phyloP scores from a whole-genome alignment of 805 yeast genomes.

The Yarrowia divulgata region DNA sequence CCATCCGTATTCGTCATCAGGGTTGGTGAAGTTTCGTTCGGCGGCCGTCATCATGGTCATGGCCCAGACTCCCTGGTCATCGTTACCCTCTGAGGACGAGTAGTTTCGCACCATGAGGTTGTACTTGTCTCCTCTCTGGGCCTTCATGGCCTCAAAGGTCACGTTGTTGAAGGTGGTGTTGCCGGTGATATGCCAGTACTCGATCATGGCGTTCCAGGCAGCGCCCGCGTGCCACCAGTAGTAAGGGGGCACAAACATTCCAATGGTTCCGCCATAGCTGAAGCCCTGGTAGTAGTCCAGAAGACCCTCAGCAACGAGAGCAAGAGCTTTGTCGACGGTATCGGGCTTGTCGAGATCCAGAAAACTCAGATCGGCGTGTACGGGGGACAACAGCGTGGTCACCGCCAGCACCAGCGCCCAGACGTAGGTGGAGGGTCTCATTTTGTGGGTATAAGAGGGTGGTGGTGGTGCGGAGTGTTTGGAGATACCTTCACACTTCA shows the following conservation, averaged over 20 bases:
- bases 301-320: constrained; percentile 64
- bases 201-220: constrained; percentile 88
- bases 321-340: constrained; percentile 61
- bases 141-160: constrained; percentile 67
- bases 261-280: constrained; percentile 75
- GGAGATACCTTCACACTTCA: background rate
- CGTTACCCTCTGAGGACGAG: constrained; percentile 93
- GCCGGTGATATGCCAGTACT: constrained; percentile 73
- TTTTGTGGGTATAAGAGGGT: background rate
- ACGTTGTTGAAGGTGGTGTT: constrained; percentile 69
- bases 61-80: constrained; percentile 98
- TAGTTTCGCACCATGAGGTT: constrained; percentile 89
- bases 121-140: constrained; percentile 75
- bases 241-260: constrained; percentile 88
- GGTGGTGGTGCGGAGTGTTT: background rate
- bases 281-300: constrained; percentile 73
- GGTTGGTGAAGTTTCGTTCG: constrained; percentile 82
- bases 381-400: constrained; percentile 26
- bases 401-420: constrained; percentile 36
- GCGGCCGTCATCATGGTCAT: constrained; percentile 91
- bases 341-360: constrained; percentile 51
- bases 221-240: constrained; percentile 99
- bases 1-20: constrained; percentile 77
- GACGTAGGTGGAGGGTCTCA: constrained; percentile 31
- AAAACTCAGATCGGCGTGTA: constrained; percentile 28